These are phyloP conservation scores for Phytophthora pistaciae DNA, from an alignment of 352 stramenopile genomes.

Conservation along the genomic window DNA sequence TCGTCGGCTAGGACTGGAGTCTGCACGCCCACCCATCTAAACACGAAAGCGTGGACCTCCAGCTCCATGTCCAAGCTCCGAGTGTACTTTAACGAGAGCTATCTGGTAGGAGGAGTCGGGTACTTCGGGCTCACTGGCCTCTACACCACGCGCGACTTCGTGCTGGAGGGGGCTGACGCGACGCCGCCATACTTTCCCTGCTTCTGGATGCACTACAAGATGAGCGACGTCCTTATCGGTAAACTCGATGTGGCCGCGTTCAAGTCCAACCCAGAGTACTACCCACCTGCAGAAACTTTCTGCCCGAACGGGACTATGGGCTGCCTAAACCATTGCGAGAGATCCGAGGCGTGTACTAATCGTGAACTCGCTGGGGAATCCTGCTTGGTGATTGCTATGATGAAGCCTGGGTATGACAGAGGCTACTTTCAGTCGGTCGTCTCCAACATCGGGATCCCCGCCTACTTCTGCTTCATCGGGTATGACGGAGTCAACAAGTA, in stretches of 20 bases:
- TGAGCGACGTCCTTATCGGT: conserved; percentile 46
- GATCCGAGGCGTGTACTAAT: conserved; percentile 49
- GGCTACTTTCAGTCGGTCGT: conserved; percentile 58
- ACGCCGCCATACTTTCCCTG: conserved; percentile 44
- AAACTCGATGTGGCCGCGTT: conserved; percentile 34
- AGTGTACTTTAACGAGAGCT: conserved; percentile 65
- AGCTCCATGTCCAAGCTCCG: conserved; percentile 39
- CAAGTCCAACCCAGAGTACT: conserved; percentile 39
- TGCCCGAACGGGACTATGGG: conserved; percentile 48
- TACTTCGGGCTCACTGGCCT: conserved; percentile 57
- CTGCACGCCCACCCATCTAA: conserved; percentile 65
- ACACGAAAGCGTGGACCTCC: conserved; percentile 62
- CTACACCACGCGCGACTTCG: conserved; percentile 59
- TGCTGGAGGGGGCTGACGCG: conserved; percentile 15
- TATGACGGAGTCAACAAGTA: conserved; percentile 40
- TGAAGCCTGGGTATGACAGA: conserved; percentile 51
- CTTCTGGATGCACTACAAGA: conserved; percentile 65
- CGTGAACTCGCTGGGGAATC: conserved; percentile 35
- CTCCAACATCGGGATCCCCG: conserved; percentile 59
- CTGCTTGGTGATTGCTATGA: conserved; percentile 60
- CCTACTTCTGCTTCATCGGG: conserved; percentile 75
- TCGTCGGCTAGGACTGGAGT: conserved; percentile 38
- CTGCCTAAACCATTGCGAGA: conserved; percentile 58
- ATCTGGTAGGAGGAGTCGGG: conserved; percentile 36
- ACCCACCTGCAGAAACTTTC: conserved; percentile 25